Evolutionary conservation across 768 basidiomycete genomes (phyloP), one percentile per base, ranked within the genome.

Genomic region (Phlegmacium glaucopus): DNA sequence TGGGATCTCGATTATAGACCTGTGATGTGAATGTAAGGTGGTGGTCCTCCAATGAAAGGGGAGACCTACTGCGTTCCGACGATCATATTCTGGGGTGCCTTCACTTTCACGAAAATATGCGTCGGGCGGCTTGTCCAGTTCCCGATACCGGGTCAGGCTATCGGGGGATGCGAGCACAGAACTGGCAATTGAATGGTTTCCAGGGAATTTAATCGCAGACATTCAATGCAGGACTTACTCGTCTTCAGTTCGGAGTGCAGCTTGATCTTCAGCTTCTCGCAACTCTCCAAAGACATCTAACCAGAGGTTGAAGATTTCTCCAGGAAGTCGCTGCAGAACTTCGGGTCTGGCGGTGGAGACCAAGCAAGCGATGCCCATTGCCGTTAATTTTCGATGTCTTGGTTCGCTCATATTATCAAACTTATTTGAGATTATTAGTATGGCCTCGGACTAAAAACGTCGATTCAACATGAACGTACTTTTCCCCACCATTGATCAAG

Each of bases 401-500:
- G 90, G 83, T 61, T 94, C 89, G 12, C 87, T 87, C 82, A 94
- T 88, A 60, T 85, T 87, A 64, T 95, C 93, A 61, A 94, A 91
- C 93, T 95, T 56, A 2, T 39, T 27, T 12, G 7, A 17, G 29
- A 22, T 26, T 41, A 26, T 35, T 29, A 26, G 9, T 16, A 25
- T 12, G 32, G 34, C 13, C 13, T 22, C 8, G 22, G 18, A 37
- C 16, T 18, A 51, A 13, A 22, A 16, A 9, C 26, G 18, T 34
- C 32, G 35, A 39, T n/a, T 30, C 37, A 15, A 22, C 4, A n/a
- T n/a, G n/a, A n/a, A 68, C 72, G 51, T 63, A 87, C 90, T 62
- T 85, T 85, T 34, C 79, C 79, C 80, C 87, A 88, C 84, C 89
- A 93, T 52, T 87, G 84, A 55, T 90, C 82, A 43, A 94, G 64